These are phyloP conservation scores for Coprinopsis cinerea DNA, from an alignment of 768 basidiomycete genomes.

Conservation along the genomic window DNA sequence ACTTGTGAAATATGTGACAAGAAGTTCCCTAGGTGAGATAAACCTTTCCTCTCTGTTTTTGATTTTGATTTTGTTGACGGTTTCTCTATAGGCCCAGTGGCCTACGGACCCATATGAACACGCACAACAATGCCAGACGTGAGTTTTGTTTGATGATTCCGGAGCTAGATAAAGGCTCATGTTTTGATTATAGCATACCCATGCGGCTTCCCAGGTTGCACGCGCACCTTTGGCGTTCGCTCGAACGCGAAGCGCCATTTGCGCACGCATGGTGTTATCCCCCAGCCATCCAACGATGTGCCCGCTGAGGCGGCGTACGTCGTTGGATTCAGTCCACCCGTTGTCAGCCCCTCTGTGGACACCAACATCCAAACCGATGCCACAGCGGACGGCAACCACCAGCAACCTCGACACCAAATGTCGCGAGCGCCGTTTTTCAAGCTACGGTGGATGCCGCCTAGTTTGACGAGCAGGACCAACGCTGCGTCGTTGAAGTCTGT, in stretches of 20 bases:
- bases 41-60: constrained; percentile 6
- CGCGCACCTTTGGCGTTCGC: constrained; percentile 66
- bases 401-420: not conserved
- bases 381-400: not conserved
- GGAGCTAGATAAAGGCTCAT: not conserved
- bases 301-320: constrained; percentile 21
- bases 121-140: constrained; percentile 50
- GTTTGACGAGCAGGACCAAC: constrained; percentile 25
- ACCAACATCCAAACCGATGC: not conserved
- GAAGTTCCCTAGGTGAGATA: constrained; percentile 47
- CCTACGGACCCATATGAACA: constrained; percentile 53
- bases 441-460: constrained; percentile 39
- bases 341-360: constrained; percentile 17
- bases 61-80: not conserved
- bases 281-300: constrained; percentile 10
- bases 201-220: constrained; percentile 57
- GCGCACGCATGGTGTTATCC: constrained; percentile 60
- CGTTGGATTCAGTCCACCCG: constrained; percentile 35
- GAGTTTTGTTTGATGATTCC: constrained; percentile 16
- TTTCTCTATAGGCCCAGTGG: constrained; percentile 41
- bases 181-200: constrained; percentile 29
- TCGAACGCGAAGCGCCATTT: constrained; percentile 80
- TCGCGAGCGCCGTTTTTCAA: constrained; percentile 19
- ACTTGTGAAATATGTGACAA: constrained; percentile 44
- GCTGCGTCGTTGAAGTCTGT: constrained; percentile 18